A percentile compares a stretch with the other conserved stretches of the same genome.
Conservation (phyloP, 345 rosid species). For the Syzygium aromaticum region DNA sequence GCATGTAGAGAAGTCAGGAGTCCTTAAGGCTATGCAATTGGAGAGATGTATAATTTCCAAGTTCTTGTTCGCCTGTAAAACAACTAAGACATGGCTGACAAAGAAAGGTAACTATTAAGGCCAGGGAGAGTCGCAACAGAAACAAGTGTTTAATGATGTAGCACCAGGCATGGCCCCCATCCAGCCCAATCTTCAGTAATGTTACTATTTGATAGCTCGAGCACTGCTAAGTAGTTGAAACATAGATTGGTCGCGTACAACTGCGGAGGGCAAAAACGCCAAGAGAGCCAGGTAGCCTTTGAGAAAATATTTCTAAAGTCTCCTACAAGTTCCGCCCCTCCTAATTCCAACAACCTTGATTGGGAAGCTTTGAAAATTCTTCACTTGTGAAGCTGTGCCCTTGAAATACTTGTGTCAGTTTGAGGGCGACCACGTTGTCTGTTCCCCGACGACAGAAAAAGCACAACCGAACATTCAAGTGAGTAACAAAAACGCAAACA, state of each 20-base stretch:
- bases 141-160: accelerated
- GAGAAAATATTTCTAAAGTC: neutral
- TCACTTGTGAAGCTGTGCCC: neutral
- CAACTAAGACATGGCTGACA: neutral
- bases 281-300: neutral
- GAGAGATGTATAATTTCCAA: neutral
- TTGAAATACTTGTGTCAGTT: accelerated
- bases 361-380: neutral
- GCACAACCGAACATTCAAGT: neutral
- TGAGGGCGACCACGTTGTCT: neutral
- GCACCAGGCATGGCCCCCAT: neutral
- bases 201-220: neutral
- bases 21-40: neutral
- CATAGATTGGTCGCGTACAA: neutral
- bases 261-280: neutral
- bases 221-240: neutral
- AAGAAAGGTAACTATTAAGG: neutral
- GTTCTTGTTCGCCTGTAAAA: neutral
- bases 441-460: neutral
- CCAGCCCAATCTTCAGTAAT: neutral
- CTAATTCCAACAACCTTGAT: neutral
- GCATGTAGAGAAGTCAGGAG: neutral
- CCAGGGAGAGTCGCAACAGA: neutral
- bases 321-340: neutral
- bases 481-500: neutral